A percentile compares a stretch with the other conserved stretches of the same genome.
These are phyloP conservation scores for Neoascochyta sp. DNA, from an alignment of 2,329 filamentous ascomycete species.

Conservation along the genomic window DNA sequence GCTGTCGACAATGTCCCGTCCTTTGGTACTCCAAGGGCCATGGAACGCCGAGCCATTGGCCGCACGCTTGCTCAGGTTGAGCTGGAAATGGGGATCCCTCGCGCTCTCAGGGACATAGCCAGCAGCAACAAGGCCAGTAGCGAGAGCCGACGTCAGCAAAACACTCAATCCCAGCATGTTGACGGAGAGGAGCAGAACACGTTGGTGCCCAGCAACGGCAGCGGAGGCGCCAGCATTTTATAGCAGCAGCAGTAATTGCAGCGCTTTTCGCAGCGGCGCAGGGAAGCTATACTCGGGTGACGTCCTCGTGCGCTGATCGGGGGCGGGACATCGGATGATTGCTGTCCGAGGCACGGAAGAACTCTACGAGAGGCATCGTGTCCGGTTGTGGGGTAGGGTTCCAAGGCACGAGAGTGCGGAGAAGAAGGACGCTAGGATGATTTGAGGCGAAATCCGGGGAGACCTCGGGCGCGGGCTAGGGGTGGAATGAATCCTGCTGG, in stretches of 20 bases:
- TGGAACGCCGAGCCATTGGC: constrained; percentile 25
- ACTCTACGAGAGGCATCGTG: constrained; percentile 5
- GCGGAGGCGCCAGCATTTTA: constrained; percentile 8
- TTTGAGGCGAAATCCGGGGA: too few relatives aligned
- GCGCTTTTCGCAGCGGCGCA: constrained; percentile 7
- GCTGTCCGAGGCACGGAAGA: constrained; percentile 12
- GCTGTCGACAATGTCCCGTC: constrained; percentile 41
- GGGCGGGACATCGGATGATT: constrained; percentile 20
- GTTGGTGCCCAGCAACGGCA: constrained; percentile 2
- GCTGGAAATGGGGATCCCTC: constrained; percentile 14
- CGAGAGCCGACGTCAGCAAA: constrained; percentile 17
- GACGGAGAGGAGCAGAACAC: neutral
- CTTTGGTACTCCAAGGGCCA: constrained; percentile 36
- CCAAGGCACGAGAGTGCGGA: too few relatives aligned
- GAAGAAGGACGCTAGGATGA: too few relatives aligned
- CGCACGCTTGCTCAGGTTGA: constrained; percentile 16
- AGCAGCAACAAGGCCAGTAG: constrained; percentile 14
- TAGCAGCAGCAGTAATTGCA: constrained; percentile 5
- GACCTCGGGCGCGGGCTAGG: too few relatives aligned
- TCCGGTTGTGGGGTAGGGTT: constrained; percentile 4
- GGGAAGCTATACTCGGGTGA: constrained; percentile 15
- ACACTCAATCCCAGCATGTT: constrained; percentile 19
- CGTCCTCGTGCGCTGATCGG: constrained; percentile 13
- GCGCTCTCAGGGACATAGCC: constrained; percentile 14
- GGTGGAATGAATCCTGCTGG: too few relatives aligned